Base-by-base conservation (phyloP, 2,329 filamentous ascomycete genomes). In the Purpureocillium lavendulum region DNA sequence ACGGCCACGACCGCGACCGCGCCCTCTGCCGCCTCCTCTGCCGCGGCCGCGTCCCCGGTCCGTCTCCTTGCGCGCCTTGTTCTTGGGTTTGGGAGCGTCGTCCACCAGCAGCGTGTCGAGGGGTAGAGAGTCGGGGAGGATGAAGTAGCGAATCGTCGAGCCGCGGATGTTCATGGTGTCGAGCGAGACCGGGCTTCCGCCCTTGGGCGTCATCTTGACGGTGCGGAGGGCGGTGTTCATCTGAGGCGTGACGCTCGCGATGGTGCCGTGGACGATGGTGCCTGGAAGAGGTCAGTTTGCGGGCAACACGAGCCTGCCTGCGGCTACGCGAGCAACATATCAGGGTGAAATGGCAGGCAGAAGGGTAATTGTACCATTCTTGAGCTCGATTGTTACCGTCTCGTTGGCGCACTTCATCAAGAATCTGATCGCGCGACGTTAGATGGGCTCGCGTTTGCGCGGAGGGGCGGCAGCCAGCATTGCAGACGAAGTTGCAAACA, bases 401-500 rank as follows among this genome's bases (percentile, higher is more conserved):
- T 98, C 92, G 66, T 96, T 97, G 66, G 86, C 82, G 67, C 90
- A 97, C 75, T 98, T 98, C 90, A 97, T 97, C 54, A 98, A 74
- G 66, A 98, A 98, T 64, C 92, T 97, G 64, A 18, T 40, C 47
- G 41, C 45, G 47, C 45, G 34, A 46, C 35, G 37, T 49, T 45
- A 35, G 37, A 16, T 12, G 10, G 3, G 29, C n/a, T 30, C 29
- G 29, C n/a, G n/a, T 21, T n/a, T 14, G n/a, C 33, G 14, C 10
- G 10, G 21, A 26, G 21, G 21, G 21, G 10, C 10, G 21, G 21
- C 10, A 40, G 28, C 32, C 17, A 34, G 39, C 38, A 39, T 36
- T 43, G 45, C 47, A 47, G 38, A 39, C 43, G 44, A 35, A 40
- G 45, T 40, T 42, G 42, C 41, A 6, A 12, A 13, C 9, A 9